Evolutionary conservation across 768 basidiomycete species (phyloP).

Genomic region (Leccinum incarnatum): DNA sequence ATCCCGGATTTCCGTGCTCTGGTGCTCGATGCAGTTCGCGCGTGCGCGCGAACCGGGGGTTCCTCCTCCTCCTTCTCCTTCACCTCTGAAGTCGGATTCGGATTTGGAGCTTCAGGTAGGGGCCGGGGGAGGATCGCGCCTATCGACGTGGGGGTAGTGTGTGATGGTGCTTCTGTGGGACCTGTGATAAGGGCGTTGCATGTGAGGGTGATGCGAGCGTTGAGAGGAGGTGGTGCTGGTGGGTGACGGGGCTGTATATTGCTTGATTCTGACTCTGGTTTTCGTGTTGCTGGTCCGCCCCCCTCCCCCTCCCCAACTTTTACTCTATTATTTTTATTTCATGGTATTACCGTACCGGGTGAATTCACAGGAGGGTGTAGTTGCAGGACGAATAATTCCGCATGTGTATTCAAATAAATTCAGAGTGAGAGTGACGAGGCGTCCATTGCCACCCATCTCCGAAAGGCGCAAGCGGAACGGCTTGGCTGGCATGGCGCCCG

Average conservation of each 20-base stretch:
- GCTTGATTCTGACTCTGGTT: background rate
- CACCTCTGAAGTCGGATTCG: constrained; percentile 3
- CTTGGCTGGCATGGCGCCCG: background rate
- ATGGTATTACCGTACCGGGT: background rate
- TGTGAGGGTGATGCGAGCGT: constrained; percentile 38
- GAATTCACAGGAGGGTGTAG: background rate
- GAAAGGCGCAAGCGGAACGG: background rate
- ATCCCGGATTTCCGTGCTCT: constrained; percentile 60
- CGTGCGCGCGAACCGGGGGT: constrained; percentile 10
- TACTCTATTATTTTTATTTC: background rate
- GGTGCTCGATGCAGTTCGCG: constrained; percentile 48
- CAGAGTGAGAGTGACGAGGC: background rate
- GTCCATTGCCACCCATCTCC: background rate
- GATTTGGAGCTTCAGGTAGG: constrained; percentile 2
- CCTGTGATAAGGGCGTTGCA: constrained; percentile 51
- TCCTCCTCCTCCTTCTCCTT: background rate
- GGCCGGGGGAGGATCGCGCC: constrained; percentile 42
- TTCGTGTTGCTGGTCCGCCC: background rate
- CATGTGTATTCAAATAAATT: background rate
- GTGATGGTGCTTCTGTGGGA: constrained; percentile 47
- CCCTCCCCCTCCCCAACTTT: background rate
- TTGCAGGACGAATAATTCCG: no score
- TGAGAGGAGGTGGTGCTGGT: constrained; percentile 13
- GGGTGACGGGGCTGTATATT: background rate
- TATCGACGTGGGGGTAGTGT: constrained; percentile 63